Percentiles rank a stretch among this genome's conserved stretches.
Conservation (phyloP, 2,329 filamentous ascomycete genomes). For the Epichloe scottii region DNA sequence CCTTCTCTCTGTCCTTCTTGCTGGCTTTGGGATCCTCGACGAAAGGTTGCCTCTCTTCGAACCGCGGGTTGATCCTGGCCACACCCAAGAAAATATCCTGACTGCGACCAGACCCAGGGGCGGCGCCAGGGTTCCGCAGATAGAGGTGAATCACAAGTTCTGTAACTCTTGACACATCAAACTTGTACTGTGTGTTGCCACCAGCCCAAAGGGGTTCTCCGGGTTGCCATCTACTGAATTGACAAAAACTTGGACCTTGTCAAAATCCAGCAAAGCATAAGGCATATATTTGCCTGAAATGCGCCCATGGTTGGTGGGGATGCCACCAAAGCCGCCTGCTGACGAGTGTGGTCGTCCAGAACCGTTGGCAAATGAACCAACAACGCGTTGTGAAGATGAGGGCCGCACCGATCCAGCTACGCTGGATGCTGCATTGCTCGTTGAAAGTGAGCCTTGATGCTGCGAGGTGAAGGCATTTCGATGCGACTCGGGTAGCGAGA, state of each 20-base stretch:
- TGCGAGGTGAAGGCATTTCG: conserved; percentile 62
- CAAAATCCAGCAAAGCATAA: conserved; percentile 93
- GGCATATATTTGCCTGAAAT: conserved; percentile 95
- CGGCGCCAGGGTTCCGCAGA: conserved; percentile 79
- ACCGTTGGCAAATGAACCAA: conserved; percentile 52
- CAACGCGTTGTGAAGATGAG: conserved; percentile 40
- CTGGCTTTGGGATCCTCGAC: conserved; percentile 71
- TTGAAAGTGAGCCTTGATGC: conserved; percentile 65
- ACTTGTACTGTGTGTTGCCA: conserved; percentile 98
- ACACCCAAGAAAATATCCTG: conserved; percentile 96
- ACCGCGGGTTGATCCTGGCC: conserved; percentile 79
- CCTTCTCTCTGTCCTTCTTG: conserved; percentile 78
- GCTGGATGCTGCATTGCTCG: conserved; percentile 38
- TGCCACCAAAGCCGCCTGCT: conserved; percentile 65
- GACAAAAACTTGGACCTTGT: conserved; percentile 97
- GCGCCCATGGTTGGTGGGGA: conserved; percentile 87
- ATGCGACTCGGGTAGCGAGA: conserved; percentile 83
- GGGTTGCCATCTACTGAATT: conserved; percentile 91
- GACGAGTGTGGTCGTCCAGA: conserved; percentile 71
- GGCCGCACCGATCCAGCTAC: conserved; percentile 41
- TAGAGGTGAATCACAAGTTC: conserved; percentile 88
- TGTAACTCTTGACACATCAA: conserved; percentile 90
- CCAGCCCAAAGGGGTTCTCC: conserved; percentile 91
- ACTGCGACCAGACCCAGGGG: conserved; percentile 76
- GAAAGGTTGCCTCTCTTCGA: conserved; percentile 63